Evolutionary conservation across 2,329 filamentous ascomycete genomes (phyloP).

Genomic region (Botrytis fabae): DNA sequence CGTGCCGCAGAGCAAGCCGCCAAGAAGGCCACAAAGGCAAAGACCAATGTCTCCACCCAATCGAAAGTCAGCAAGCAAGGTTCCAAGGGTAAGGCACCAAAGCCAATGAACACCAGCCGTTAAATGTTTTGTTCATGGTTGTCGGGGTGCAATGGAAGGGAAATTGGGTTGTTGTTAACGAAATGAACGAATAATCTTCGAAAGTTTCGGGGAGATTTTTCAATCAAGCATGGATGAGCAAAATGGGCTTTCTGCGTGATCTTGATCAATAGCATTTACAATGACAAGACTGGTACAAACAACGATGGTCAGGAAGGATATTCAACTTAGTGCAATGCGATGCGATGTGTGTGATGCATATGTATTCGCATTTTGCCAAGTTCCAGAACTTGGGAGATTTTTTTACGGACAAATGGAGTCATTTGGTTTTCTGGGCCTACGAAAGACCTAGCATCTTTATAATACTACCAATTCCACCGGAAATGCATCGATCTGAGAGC

Average conservation of each 20-base stretch:
- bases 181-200: conserved; percentile 18
- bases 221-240: conserved; percentile 39
- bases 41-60: conserved; percentile 71
- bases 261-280: conserved; percentile 39
- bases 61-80: conserved; percentile 89
- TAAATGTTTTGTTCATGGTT: conserved; percentile 51
- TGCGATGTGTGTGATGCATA: conserved; percentile 17
- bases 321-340: conserved; percentile 11
- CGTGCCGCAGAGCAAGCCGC: conserved; percentile 80
- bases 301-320: neutral
- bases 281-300: conserved; percentile 37
- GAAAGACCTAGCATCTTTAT: conserved; percentile 6
- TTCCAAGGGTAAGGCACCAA: conserved; percentile 83
- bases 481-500: neutral
- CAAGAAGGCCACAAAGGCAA: conserved; percentile 99
- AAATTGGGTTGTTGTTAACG: conserved; percentile 32
- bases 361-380: conserved; percentile 5
- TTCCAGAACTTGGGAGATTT: conserved; percentile 1
- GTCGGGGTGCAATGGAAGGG: conserved; percentile 21
- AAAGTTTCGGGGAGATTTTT: conserved; percentile 22
- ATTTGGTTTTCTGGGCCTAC: conserved; percentile 13
- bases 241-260: conserved; percentile 39
- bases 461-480: conserved; percentile 8
- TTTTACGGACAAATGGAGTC: conserved; percentile 11
- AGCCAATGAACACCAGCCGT: conserved; percentile 84